A percentile compares a stretch with the other conserved stretches of the same genome.
These are phyloP conservation scores for Hippophae gyantsensis DNA, from an alignment of 306 rosid species.

Conservation along the genomic window DNA sequence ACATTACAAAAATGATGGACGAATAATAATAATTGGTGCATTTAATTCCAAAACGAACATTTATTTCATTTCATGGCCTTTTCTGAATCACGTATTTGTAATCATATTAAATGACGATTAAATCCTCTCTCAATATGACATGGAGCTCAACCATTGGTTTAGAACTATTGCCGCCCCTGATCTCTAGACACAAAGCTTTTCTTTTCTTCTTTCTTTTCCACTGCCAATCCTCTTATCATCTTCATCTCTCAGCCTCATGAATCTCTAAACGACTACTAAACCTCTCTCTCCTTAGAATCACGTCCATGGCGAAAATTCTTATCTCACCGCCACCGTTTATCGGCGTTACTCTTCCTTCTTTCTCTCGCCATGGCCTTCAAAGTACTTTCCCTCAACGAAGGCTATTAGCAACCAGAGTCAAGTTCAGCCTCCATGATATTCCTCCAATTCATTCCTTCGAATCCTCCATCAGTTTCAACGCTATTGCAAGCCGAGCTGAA, in stretches of 20 bases:
- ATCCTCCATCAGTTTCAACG: slow-evolving; percentile 34
- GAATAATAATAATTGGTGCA: too few relatives aligned
- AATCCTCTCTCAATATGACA: too few relatives aligned
- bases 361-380: slow-evolving; percentile 39
- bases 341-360: slow-evolving; percentile 53
- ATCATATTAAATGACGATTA: too few relatives aligned
- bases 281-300: neutral
- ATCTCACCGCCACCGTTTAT: slow-evolving; percentile 63
- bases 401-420: slow-evolving; percentile 49
- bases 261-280: neutral
- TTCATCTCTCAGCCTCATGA: slow-evolving; percentile 7
- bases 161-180: too few relatives aligned
- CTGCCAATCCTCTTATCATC: neutral
- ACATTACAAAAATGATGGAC: too few relatives aligned
- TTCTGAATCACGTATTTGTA: too few relatives aligned
- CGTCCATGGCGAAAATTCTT: slow-evolving; percentile 76
- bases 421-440: slow-evolving; percentile 65
- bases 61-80: too few relatives aligned
- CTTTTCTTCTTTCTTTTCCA: too few relatives aligned
- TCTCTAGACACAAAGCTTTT: too few relatives aligned
- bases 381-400: slow-evolving; percentile 31
- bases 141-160: too few relatives aligned
- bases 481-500: slow-evolving; percentile 46
- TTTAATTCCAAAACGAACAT: too few relatives aligned
- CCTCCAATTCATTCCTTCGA: slow-evolving; percentile 55